Base-by-base conservation (phyloP, 805 yeast genomes). In the Pichia thaimueangensis region DNA sequence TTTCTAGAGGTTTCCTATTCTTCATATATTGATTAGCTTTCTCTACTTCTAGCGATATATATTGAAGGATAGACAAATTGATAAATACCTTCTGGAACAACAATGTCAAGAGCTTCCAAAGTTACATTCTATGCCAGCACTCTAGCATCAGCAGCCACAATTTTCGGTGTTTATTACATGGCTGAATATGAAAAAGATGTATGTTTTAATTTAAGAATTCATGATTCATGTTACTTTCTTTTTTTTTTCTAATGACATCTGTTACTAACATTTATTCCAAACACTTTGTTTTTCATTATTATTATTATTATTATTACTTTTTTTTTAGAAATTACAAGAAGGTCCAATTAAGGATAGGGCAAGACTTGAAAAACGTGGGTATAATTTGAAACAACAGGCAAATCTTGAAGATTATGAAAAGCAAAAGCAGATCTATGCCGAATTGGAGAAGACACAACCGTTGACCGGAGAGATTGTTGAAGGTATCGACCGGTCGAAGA, bases 261-360 rank as follows among this genome's bases (percentile, higher is more conserved):
- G n/a, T n/a, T n/a, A n/a, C n/a, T n/a, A n/a, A n/a, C n/a, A n/a
- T n/a, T n/a, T n/a, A n/a, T n/a, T n/a, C n/a, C n/a, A n/a, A n/a
- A n/a, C n/a, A n/a, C n/a, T n/a, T n/a, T n/a, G n/a, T n/a, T n/a
- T n/a, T n/a, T n/a, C n/a, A n/a, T n/a, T n/a, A n/a, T n/a, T n/a
- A n/a, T n/a, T n/a, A n/a, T n/a, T n/a, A n/a, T n/a, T n/a, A n/a
- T n/a, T n/a, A n/a, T n/a, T n/a, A n/a, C n/a, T 23, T 19, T 17
- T 37, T 17, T 4, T 25, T 12, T n/a, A 70, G 76, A 80, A 82
- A 2, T 66, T 86, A 35, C 80, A 82, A 54, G 85, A 76, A 53
- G 96, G 96, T 1, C 95, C 95, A 5, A 76, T 84, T 53, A 84
- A 84, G 54, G 96, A 86, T 58, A 87, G 88, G 2, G 76, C 69